Base-by-base conservation (phyloP, 495 filamentous ascomycete genomes). In the Penicillium goetzii region DNA sequence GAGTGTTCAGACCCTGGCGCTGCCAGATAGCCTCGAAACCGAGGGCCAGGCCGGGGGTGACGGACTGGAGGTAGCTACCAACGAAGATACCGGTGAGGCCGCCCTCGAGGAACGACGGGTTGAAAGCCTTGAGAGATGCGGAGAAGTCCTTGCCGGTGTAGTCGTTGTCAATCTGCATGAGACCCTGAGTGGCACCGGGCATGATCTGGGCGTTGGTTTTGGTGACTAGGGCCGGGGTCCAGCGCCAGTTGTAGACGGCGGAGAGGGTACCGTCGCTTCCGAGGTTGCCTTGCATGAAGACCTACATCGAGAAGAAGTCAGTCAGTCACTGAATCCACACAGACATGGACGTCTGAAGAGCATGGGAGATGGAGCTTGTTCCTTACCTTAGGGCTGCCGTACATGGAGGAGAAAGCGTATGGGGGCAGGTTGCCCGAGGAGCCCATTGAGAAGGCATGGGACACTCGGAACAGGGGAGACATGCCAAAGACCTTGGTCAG, bases 1-100 rank as follows among this genome's bases (percentile, higher is more conserved):
- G 89, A 69, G 91, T 82, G 67, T 85, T 88, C 56, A 92, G 79
- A 25, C 87, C 89, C 26, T 85, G 80, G 66, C 93, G 91, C 79
- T 97, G 93, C 93, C 92, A 97, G 71, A 98, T 88, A 34, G 90
- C 88, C 74, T 99, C 94, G 56, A 97, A 80, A 67, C 96, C 96
- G 50, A 99, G 83, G 25, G 95, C 87, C 62, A 99, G 84, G 58
- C 86, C 85, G 62, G 93, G 92, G 12, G 96, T 98, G 51, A 99
- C 76, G 41, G 92, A 90, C 76, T 99, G 96, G 25, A 99, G 85
- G 76, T 97, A 97, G 80, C 90, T 93, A 58, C 92, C 92, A 68
- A 99, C 91, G 68, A 92, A 92, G 75, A 97, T 95, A 68, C 96
- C 96, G 15, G 92, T 98, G 53, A 98, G 77, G 47, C 92, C 90